Conservation (phyloP, 2,329 filamentous ascomycete species). For the Fusarium incarnatum region DNA sequence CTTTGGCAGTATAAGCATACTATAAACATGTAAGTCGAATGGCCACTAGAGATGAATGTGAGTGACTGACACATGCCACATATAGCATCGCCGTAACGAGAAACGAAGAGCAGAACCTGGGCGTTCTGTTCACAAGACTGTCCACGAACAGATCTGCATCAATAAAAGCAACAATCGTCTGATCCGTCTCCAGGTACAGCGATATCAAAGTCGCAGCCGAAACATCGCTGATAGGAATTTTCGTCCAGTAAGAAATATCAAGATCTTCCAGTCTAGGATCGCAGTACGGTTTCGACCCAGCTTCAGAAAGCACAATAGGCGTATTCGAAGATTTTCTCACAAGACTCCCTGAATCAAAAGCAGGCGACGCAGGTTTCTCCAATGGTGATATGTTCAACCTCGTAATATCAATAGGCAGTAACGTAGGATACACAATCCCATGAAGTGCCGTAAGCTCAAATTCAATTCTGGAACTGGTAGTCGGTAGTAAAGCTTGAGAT, state of each 20-base stretch:
- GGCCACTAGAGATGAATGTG: too few species aligned
- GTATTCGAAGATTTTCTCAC: not conserved
- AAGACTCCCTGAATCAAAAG: not conserved
- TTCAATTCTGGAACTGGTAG: not conserved
- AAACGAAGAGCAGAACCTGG: not conserved
- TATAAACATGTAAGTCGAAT: not conserved
- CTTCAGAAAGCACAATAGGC: not conserved
- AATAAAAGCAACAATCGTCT: slow-evolving; percentile 1
- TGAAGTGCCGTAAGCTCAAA: slow-evolving; percentile 14
- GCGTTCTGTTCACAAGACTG: not conserved
- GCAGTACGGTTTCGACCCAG: not conserved
- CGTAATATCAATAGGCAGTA: slow-evolving; percentile 1
- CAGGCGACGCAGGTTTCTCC: not conserved
- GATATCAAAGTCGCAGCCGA: slow-evolving; percentile 1
- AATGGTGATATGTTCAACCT: not conserved
- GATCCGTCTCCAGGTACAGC: slow-evolving; percentile 6
- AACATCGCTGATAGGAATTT: slow-evolving; percentile 1
- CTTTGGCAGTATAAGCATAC: slow-evolving; percentile 1
- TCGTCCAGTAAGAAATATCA: slow-evolving; percentile 9
- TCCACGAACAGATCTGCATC: not conserved
- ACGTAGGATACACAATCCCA: not conserved
- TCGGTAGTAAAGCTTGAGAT: slow-evolving; percentile 3
- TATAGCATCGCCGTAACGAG: slow-evolving; percentile 7
- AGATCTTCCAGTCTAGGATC: not conserved
- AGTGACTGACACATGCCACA: not conserved